Evolutionary conservation across 208 protist genomes (phyloP).

Genomic region (Leishmania martiniquensis): DNA sequence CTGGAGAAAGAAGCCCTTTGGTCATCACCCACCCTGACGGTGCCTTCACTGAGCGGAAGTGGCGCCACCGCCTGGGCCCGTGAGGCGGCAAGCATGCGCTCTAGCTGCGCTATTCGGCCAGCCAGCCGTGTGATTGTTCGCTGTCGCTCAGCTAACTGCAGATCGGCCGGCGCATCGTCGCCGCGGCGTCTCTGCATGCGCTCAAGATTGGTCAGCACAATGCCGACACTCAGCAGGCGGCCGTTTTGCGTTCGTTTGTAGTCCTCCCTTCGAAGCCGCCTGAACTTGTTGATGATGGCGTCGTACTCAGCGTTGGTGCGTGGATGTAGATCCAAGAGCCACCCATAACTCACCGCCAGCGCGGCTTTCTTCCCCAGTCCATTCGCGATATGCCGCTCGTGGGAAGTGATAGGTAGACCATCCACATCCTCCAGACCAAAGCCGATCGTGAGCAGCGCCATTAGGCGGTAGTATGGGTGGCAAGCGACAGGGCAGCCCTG

Average conservation of each 20-base stretch:
- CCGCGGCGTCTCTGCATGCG: not conserved
- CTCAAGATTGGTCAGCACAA: slow-evolving; percentile 8
- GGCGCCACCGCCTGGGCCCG: slow-evolving; percentile 10
- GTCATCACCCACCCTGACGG: not conserved
- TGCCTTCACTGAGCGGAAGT: slow-evolving; percentile 8
- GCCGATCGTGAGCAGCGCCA: slow-evolving; percentile 71
- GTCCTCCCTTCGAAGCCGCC: slow-evolving; percentile 25
- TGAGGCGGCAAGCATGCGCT: slow-evolving; percentile 16
- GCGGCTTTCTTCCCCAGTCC: slow-evolving; percentile 45
- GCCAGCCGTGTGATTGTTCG: slow-evolving; percentile 30
- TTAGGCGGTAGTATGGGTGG: slow-evolving; percentile 81
- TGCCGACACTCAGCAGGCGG: slow-evolving; percentile 2
- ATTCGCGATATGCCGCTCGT: slow-evolving; percentile 55
- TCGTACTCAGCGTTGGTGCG: slow-evolving; percentile 50
- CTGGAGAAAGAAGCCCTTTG: not conserved
- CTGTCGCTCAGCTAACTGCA: slow-evolving; percentile 21
- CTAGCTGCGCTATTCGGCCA: slow-evolving; percentile 22
- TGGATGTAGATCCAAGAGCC: slow-evolving; percentile 59
- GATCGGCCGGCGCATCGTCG: not conserved
- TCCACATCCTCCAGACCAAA: slow-evolving; percentile 69
- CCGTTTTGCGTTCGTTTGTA: not conserved
- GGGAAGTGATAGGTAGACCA: slow-evolving; percentile 42
- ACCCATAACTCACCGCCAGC: slow-evolving; percentile 81
- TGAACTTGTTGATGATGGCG: slow-evolving; percentile 48
- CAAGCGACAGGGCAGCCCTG: slow-evolving; percentile 63